Conservation (phyloP, 2,329 filamentous ascomycete species). For the Colletotrichum incanum region DNA sequence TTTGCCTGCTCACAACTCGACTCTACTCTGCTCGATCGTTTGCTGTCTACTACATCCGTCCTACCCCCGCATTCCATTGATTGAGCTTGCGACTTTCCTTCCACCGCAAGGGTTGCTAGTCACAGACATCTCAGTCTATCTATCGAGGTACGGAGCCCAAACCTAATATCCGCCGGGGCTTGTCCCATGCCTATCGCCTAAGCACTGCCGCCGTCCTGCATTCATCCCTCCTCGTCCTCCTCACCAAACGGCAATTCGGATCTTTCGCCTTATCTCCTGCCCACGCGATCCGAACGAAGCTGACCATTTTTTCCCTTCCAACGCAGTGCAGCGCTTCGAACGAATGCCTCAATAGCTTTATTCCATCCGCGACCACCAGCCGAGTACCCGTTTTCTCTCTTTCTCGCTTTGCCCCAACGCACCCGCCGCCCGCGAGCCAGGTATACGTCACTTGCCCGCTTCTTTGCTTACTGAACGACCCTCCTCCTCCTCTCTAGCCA, state of each 20-base stretch:
- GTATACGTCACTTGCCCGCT: slow-evolving; percentile 40
- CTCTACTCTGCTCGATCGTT: slow-evolving; percentile 9
- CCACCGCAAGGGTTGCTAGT: slow-evolving; percentile 10
- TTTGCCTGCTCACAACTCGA: slow-evolving; percentile 9
- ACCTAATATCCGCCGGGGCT: slow-evolving; percentile 28
- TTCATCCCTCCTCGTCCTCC: slow-evolving; percentile 27
- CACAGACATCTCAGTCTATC: slow-evolving; percentile 2
- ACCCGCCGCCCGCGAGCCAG: slow-evolving; percentile 37
- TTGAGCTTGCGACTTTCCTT: slow-evolving; percentile 10
- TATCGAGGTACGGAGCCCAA: slow-evolving; percentile 35
- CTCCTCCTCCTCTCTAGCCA: slow-evolving; percentile 41
- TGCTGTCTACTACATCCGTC: slow-evolving; percentile 23
- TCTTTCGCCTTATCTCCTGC: slow-evolving; percentile 34
- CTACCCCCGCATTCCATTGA: slow-evolving; percentile 32
- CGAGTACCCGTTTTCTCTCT: slow-evolving; percentile 10
- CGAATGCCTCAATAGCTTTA: slow-evolving; percentile 34
- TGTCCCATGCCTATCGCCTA: slow-evolving; percentile 36
- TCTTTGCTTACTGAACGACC: slow-evolving; percentile 45
- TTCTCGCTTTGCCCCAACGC: slow-evolving; percentile 18
- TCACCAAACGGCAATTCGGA: slow-evolving; percentile 30
- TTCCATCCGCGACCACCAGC: slow-evolving; percentile 25
- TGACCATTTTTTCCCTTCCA: slow-evolving; percentile 23
- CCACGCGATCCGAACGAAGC: slow-evolving; percentile 34
- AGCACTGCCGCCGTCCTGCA: slow-evolving; percentile 31
- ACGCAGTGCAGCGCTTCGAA: slow-evolving; percentile 20